These are phyloP conservation scores for Picea sitchensis DNA, from an alignment of 75 land plant species.

Conservation along the genomic window DNA sequence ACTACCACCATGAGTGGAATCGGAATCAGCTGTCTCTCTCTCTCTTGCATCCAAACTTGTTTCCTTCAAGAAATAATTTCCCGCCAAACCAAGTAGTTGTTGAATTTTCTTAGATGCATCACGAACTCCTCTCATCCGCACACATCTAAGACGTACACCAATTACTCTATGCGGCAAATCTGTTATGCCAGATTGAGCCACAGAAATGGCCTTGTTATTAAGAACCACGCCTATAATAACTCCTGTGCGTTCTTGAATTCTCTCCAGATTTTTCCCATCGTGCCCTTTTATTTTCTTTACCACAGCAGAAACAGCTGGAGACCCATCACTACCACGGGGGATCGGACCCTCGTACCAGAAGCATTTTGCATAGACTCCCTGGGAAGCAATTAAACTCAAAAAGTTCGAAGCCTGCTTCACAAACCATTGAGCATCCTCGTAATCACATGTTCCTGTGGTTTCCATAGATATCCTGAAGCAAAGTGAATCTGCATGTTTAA, in stretches of 20 bases:
- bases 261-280: slow-evolving; percentile 30
- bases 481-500: slow-evolving; percentile 18
- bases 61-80: slow-evolving; percentile 18
- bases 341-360: slow-evolving; percentile 35
- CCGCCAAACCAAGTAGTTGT: slow-evolving; percentile 22
- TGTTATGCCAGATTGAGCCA: slow-evolving; percentile 4
- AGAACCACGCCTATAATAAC: slow-evolving; percentile 24
- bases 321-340: slow-evolving; percentile 15
- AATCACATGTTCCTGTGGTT: slow-evolving; percentile 17
- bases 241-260: slow-evolving; percentile 31
- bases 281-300: slow-evolving; percentile 34
- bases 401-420: slow-evolving; percentile 22
- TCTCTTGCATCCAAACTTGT: not conserved
- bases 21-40: not conserved
- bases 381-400: slow-evolving; percentile 14
- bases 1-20: not conserved
- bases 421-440: slow-evolving; percentile 29
- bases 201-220: slow-evolving; percentile 16
- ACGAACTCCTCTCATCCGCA: slow-evolving; percentile 25
- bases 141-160: slow-evolving; percentile 24
- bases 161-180: slow-evolving; percentile 12
- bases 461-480: slow-evolving; percentile 20
- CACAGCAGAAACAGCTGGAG: slow-evolving; percentile 24
- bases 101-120: slow-evolving; percentile 25
- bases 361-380: slow-evolving; percentile 24